Evolutionary conservation across 345 rosid genomes (phyloP).

Genomic region (Sisymbrium altissimum): DNA sequence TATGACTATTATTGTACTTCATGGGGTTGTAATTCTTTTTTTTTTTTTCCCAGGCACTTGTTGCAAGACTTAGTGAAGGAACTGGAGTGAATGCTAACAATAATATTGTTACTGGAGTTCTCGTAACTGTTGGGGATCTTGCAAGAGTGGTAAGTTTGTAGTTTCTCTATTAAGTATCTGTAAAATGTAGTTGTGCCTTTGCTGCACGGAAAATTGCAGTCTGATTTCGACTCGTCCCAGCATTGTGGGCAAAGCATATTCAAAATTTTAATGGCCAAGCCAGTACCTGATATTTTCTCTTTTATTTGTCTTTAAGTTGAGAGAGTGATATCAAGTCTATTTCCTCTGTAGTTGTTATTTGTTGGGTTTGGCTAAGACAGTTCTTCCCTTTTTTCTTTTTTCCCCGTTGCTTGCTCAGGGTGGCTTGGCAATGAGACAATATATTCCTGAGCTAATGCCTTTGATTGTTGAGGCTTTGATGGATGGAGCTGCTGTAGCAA

Average conservation of each 20-base stretch:
- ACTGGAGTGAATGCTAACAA: constrained; percentile 80
- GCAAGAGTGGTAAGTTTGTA: constrained; percentile 87
- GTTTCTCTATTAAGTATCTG: constrained; percentile 9
- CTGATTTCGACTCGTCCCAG: constrained; percentile 3
- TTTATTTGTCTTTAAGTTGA: constrained; percentile 7
- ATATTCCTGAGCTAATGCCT: constrained; percentile 94
- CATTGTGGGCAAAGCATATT: constrained; percentile 23
- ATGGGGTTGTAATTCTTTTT: constrained; percentile 19
- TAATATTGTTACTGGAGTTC: constrained; percentile 91
- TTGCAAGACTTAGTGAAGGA: constrained; percentile 84
- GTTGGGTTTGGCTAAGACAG: constrained; percentile 16
- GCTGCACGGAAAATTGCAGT: constrained; percentile 4
- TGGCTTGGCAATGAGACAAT: constrained; percentile 91
- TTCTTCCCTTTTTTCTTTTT: background rate
- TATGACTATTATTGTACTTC: constrained; percentile 9
- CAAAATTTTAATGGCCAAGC: background rate
- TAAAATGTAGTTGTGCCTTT: background rate
- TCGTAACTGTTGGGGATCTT: constrained; percentile 97
- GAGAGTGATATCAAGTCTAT: background rate
- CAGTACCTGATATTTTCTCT: background rate
- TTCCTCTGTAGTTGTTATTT: constrained; percentile 7
- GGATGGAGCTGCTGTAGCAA: constrained; percentile 96
- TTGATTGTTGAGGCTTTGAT: constrained; percentile 88
- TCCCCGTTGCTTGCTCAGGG: constrained; percentile 54
- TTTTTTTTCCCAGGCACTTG: constrained; percentile 75